A percentile compares a stretch with the other conserved stretches of the same genome.
Evolutionary conservation across 805 yeast species (phyloP).

Genomic region (Wickerhamiella azymoides): DNA sequence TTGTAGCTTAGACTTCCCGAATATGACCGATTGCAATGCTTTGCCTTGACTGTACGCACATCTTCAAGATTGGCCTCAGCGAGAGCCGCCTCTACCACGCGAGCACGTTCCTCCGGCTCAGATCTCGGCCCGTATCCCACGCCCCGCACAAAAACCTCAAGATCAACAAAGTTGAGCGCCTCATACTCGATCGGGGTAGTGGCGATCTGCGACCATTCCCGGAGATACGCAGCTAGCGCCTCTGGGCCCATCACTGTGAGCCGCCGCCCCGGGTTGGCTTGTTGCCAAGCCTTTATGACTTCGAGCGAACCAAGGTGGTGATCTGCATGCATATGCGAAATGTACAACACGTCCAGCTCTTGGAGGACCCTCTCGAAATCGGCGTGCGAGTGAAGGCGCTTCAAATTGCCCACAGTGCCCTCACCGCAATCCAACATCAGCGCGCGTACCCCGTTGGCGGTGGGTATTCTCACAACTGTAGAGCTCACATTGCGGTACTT

Average conservation of each 20-base stretch:
- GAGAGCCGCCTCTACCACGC: not conserved
- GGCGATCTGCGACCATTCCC: constrained; percentile 42
- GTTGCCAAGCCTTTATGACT: constrained; percentile 51
- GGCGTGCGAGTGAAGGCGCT: constrained; percentile 43
- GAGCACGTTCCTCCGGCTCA: not conserved
- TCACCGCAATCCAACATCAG: constrained; percentile 90
- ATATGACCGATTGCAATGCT: constrained; percentile 77
- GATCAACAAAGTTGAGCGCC: constrained; percentile 40
- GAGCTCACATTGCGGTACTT: constrained; percentile 74
- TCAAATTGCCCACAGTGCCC: constrained; percentile 62
- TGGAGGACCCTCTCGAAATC: constrained; percentile 33
- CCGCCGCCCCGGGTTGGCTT: constrained; percentile 14
- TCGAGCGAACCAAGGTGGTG: constrained; percentile 81
- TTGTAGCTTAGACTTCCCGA: constrained; percentile 39
- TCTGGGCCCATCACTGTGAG: constrained; percentile 61
- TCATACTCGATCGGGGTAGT: constrained; percentile 22
- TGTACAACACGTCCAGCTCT: constrained; percentile 51
- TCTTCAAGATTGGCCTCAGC: not conserved
- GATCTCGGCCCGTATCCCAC: constrained; percentile 16
- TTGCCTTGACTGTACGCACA: constrained; percentile 50
- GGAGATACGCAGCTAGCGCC: constrained; percentile 51
- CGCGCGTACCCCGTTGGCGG: constrained; percentile 22
- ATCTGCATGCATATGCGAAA: constrained; percentile 93
- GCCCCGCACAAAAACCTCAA: constrained; percentile 42
- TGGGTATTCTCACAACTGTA: constrained; percentile 60